phyloP scores from a whole-genome alignment of 768 basidiomycete genomes.

The Brasilioporus rufonigricans region DNA sequence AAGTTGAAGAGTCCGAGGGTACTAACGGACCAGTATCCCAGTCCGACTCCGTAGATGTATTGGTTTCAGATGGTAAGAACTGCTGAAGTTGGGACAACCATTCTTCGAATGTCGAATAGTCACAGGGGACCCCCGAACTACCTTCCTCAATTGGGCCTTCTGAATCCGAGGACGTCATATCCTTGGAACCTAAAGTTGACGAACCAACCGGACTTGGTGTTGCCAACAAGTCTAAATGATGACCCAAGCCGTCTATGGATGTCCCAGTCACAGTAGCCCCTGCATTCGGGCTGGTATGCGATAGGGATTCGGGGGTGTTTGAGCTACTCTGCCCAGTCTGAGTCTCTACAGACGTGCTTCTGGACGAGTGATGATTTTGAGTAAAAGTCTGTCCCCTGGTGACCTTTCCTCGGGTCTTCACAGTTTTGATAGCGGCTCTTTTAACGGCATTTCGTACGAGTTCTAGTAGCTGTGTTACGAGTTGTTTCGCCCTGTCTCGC shows the following conservation, averaged over 20 bases:
- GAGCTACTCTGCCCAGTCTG: background rate
- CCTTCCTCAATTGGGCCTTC: constrained; percentile 11
- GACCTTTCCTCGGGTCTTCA: constrained; percentile 6
- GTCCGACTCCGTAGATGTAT: constrained; percentile 10
- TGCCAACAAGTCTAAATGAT: constrained; percentile 41
- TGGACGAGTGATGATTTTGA: constrained; percentile 35
- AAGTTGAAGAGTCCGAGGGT: constrained; percentile 1
- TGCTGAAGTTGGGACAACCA: constrained; percentile 52
- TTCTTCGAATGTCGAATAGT: constrained; percentile 44
- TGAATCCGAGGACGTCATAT: constrained; percentile 8
- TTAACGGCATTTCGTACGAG: constrained; percentile 59
- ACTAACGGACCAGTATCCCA: background rate
- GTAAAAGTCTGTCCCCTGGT: constrained; percentile 28
- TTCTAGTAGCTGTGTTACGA: constrained; percentile 58
- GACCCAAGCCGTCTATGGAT: constrained; percentile 27
- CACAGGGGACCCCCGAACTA: constrained; percentile 19
- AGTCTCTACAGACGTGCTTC: constrained; percentile 18
- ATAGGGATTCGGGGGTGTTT: background rate
- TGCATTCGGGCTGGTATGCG: background rate
- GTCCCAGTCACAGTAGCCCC: background rate
- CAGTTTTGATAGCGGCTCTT: constrained; percentile 56
- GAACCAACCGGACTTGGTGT: constrained; percentile 8
- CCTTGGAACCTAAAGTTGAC: background rate
- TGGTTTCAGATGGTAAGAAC: constrained; percentile 34
- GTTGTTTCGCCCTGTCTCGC: constrained; percentile 56